These are phyloP conservation scores for Wickerhamomyces alni DNA, from an alignment of 805 yeast genomes.

Conservation along the genomic window DNA sequence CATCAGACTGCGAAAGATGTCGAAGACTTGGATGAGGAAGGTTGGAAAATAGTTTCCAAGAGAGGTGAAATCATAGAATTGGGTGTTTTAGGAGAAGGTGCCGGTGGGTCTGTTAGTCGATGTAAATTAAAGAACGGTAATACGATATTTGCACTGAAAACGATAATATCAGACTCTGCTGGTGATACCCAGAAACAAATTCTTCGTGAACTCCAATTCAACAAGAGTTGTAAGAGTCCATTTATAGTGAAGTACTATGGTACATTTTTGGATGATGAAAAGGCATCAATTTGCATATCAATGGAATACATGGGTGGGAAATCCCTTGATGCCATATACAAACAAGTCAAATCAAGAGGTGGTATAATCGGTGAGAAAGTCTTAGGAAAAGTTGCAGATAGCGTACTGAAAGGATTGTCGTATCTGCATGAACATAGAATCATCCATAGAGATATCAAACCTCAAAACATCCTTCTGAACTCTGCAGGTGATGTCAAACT, in stretches of 20 bases:
- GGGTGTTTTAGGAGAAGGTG: constrained; percentile 84
- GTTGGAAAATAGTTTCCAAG: constrained; percentile 63
- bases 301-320: constrained; percentile 98
- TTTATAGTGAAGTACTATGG: constrained; percentile 91
- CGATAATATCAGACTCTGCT: constrained; percentile 44
- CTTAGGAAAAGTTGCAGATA: constrained; percentile 82
- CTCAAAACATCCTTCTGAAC: constrained; percentile 84
- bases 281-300: constrained; percentile 81
- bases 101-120: constrained; percentile 85
- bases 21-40: constrained; percentile 59
- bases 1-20: constrained; percentile 29
- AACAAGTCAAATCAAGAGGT: constrained; percentile 61
- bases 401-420: constrained; percentile 77
- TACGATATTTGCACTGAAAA: constrained; percentile 75
- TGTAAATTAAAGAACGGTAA: constrained; percentile 57
- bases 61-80: constrained; percentile 59
- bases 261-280: constrained; percentile 72
- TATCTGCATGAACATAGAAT: constrained; percentile 84
- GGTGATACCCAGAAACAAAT: constrained; percentile 89
- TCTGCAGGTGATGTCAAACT: constrained; percentile 76
- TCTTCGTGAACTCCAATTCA: constrained; percentile 84
- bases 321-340: constrained; percentile 87
- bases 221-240: constrained; percentile 73
- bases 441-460: constrained; percentile 94
- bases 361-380: constrained; percentile 92